phyloP scores from a whole-genome alignment of 2,329 filamentous ascomycete genomes.

The Tolypocladium endophyticum region DNA sequence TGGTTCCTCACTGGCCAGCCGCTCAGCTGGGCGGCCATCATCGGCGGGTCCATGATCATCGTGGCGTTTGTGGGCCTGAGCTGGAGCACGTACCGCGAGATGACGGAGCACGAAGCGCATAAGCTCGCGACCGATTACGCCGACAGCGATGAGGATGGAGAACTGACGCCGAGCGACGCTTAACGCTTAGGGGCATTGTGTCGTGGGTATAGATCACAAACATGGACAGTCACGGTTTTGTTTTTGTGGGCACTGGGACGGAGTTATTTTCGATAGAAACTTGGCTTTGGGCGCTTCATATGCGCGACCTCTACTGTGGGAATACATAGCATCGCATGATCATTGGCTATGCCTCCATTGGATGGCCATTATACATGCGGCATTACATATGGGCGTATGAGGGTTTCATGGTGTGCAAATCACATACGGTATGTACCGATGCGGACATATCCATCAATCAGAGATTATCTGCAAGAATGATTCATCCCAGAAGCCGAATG shows the following conservation, averaged over 20 bases:
- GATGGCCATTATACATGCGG: background rate
- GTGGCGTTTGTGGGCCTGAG: conserved; percentile 77
- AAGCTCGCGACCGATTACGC: conserved; percentile 34
- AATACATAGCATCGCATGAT: background rate
- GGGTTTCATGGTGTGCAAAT: background rate
- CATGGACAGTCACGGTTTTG: background rate
- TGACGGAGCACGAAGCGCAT: conserved; percentile 70
- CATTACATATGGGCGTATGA: background rate
- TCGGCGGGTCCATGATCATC: conserved; percentile 81
- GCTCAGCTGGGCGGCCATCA: conserved; percentile 62
- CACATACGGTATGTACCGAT: background rate
- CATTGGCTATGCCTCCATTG: background rate
- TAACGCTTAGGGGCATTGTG: background rate
- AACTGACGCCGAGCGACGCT: conserved; percentile 11
- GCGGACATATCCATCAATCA: background rate
- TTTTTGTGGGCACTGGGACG: background rate
- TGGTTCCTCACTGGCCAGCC: conserved; percentile 74
- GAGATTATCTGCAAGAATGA: background rate
- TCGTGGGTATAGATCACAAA: background rate
- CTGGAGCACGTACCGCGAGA: conserved; percentile 88
- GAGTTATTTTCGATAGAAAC: background rate
- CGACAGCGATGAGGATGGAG: conserved; percentile 37
- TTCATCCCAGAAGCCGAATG: background rate
- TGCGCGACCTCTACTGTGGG: background rate
- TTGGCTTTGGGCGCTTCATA: background rate